phyloP scores from a whole-genome alignment of 257 asterid species.

The Nicotiana knightiana region DNA sequence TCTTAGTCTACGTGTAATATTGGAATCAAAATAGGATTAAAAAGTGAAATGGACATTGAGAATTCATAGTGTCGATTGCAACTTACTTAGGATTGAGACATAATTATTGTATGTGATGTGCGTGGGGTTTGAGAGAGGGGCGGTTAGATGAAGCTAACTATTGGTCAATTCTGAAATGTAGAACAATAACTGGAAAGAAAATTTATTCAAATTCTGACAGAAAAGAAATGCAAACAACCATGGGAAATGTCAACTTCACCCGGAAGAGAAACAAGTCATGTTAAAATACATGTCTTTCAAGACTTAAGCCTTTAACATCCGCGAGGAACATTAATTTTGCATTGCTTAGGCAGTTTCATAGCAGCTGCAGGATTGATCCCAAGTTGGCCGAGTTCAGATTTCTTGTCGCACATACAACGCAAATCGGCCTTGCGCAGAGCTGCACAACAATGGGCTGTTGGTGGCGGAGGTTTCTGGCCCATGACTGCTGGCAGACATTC shows the following conservation, averaged over 20 bases:
- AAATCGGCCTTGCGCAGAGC: constrained; percentile 32
- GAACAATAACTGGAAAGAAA: not conserved
- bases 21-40: not conserved
- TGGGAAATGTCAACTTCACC: not conserved
- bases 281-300: not conserved
- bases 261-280: not conserved
- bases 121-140: too few species aligned
- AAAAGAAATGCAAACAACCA: not conserved
- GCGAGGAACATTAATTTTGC: constrained; percentile 25
- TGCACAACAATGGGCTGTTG: constrained; percentile 34
- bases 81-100: not conserved
- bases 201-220: not conserved
- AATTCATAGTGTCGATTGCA: not conserved
- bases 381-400: constrained; percentile 18
- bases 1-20: not conserved
- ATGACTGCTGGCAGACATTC: constrained; percentile 49
- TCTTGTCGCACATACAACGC: constrained; percentile 40
- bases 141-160: not conserved
- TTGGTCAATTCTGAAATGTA: not conserved
- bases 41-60: not conserved
- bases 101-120: not conserved
- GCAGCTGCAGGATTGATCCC: constrained; percentile 39
- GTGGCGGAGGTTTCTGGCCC: constrained; percentile 33
- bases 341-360: constrained; percentile 37
- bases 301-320: constrained; percentile 18